Percentiles rank a stretch among this genome's conserved stretches.
These are phyloP conservation scores for Ustilago curta DNA, from an alignment of 1,284 basidiomycete species.

Conservation along the genomic window DNA sequence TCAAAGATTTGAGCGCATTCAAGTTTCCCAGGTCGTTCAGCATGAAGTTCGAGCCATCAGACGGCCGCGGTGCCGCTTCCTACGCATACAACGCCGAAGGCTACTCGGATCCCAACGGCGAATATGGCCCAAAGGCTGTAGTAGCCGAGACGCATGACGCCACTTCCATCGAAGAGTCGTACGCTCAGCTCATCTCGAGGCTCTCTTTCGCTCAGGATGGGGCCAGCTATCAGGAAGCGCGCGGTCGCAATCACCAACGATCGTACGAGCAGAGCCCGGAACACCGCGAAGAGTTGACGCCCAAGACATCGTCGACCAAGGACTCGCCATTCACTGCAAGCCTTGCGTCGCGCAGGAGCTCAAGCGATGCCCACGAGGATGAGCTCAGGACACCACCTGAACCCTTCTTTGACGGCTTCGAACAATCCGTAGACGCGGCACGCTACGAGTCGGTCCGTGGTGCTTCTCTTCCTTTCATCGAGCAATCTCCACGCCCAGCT, in stretches of 20 bases:
- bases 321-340: constrained; percentile 25
- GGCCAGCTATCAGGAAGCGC: background rate
- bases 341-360: constrained; percentile 28
- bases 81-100: constrained; percentile 30
- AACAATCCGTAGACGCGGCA: background rate
- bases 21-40: constrained; percentile 25
- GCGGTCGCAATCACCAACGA: background rate
- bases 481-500: background rate
- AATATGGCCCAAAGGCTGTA: constrained; percentile 19
- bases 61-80: constrained; percentile 22
- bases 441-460: background rate
- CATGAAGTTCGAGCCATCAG: constrained; percentile 33
- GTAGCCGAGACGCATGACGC: constrained; percentile 7
- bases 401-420: constrained; percentile 22
- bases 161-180: constrained; percentile 13
- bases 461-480: background rate
- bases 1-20: constrained; percentile 20
- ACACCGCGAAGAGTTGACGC: background rate
- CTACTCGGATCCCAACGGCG: constrained; percentile 30
- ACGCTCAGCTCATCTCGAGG: constrained; percentile 31
- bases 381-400: constrained; percentile 48
- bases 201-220: constrained; percentile 21
- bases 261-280: constrained; percentile 5
- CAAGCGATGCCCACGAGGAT: constrained; percentile 37
- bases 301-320: constrained; percentile 9